Base-by-base conservation (phyloP, 805 yeast genomes). In the Wickerhamomyces kurtzmanii region DNA sequence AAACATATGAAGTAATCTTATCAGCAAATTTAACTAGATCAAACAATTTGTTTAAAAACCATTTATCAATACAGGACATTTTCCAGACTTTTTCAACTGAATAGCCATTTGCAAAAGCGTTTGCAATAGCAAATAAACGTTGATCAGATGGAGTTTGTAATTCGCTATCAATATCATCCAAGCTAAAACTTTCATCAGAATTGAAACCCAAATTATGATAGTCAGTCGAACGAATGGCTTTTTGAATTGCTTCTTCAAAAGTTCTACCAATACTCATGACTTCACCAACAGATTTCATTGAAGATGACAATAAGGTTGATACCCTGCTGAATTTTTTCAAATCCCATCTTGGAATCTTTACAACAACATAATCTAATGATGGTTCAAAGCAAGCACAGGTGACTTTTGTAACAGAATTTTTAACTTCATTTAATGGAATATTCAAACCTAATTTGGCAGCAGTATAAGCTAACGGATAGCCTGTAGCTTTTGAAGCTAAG, bases 201-300 rank as follows among this genome's bases (percentile, higher is more conserved):
- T 71, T 77, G 75, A 91, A 91, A 34, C 99, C 99, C 45, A 86
- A 64, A 66, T 91, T 91, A 39, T 82, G 93, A 58, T 91, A 89
- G 53, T 91, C 98, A 19, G 94, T 86, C 12, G 94, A 82, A 58
- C 98, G 73, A 42, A 91, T 86, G 32, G 97, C 98, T 62, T 89
- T 89, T 58, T 91, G 98, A 40, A 89, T 83, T 8, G 96, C 94
- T 55, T 89, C 98, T 59, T 89, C 98, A 43, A 89, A 89, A 16
- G 94, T 89, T 57, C 98, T 72, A 49, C 98, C 98, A 49, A 89
- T 84, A 42, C 89, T 72, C 98, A 89, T 89, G 29, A 91, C 97
- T 58, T 89, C 98, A 66, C 98, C 98, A 40, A 89, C 97, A 37
- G 96, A 86, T 62, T 89, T 89, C 98, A 89, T 89, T 17, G 95